These are phyloP conservation scores for Phycomyces blakesleeanus DNA, from an alignment of 192 early-diverging fungal species.

Conservation along the genomic window DNA sequence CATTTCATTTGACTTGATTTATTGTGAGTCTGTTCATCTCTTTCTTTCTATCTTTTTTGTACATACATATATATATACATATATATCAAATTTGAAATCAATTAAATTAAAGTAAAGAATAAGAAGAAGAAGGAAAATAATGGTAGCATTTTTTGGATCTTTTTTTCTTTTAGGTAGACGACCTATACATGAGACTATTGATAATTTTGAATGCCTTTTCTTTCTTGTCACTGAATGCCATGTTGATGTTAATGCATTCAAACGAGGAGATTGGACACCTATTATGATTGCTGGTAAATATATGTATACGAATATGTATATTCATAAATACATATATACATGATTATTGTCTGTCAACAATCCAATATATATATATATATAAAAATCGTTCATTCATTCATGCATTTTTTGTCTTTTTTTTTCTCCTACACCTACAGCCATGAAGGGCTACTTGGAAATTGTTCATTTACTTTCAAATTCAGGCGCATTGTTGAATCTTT, in stretches of 20 bases:
- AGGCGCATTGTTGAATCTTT: constrained; percentile 27
- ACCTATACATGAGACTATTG: constrained; percentile 41
- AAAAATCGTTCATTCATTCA: too few species aligned
- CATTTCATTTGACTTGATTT: too few species aligned
- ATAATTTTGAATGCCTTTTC: constrained; percentile 19
- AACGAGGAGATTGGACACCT: constrained; percentile 44
- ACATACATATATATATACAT: too few species aligned
- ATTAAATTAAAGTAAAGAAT: not conserved
- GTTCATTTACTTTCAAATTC: constrained; percentile 22
- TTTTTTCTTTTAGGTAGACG: constrained; percentile 25
- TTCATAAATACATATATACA: not conserved
- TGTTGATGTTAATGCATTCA: constrained; percentile 42
- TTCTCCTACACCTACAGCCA: constrained; percentile 15
- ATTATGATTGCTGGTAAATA: constrained; percentile 37
- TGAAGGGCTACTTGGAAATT: constrained; percentile 32
- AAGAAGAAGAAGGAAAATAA: not conserved
- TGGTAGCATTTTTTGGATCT: not conserved
- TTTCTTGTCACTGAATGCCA: constrained; percentile 26
- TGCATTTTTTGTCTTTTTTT: too few species aligned
- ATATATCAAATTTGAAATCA: too few species aligned
- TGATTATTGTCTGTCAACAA: too few species aligned
- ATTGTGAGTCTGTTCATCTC: too few species aligned
- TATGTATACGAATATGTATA: not conserved
- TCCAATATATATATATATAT: too few species aligned
- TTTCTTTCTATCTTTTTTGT: too few species aligned